Percentiles rank a stretch among this genome's conserved stretches.
Evolutionary conservation across 306 rosid genomes (phyloP).

Genomic region (Pyrus betulifolia): DNA sequence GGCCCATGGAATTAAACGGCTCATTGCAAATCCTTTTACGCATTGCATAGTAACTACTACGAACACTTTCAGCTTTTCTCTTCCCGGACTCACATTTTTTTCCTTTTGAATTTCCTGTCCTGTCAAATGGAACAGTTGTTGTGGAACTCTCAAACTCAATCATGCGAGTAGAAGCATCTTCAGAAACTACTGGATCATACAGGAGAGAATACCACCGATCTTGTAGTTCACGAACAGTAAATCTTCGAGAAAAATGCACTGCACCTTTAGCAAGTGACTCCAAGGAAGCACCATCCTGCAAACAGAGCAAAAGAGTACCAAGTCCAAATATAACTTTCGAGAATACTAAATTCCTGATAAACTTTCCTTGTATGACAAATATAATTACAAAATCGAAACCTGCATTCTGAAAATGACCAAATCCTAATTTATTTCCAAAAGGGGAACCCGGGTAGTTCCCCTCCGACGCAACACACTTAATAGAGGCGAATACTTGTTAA

Average conservation of each 20-base stretch:
- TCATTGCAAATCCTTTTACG: constrained; percentile 56
- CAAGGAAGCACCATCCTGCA: constrained; percentile 93
- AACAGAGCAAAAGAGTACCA: constrained; percentile 7
- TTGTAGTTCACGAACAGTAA: constrained; percentile 57
- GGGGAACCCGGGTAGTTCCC: not conserved
- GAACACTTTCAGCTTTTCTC: constrained; percentile 64
- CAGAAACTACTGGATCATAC: constrained; percentile 59
- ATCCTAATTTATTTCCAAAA: not conserved
- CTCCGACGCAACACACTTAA: not conserved
- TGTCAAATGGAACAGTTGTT: constrained; percentile 30
- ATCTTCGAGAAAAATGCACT: constrained; percentile 78
- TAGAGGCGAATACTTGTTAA: not conserved
- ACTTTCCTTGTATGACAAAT: not conserved
- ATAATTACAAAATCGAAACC: not conserved
- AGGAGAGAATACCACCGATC: constrained; percentile 85
- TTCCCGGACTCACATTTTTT: constrained; percentile 37
- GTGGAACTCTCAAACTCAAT: constrained; percentile 39
- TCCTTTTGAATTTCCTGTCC: constrained; percentile 45
- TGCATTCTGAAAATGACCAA: not conserved
- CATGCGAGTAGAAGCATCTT: constrained; percentile 53
- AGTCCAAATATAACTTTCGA: constrained; percentile 5
- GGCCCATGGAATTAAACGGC: constrained; percentile 41
- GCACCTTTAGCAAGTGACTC: constrained; percentile 99
- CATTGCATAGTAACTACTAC: constrained; percentile 60
- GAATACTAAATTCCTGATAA: not conserved